Percentiles rank a stretch among this genome's conserved stretches.
phyloP scores from a whole-genome alignment of 768 basidiomycete species.

The Erythrobasidium yunnanense region DNA sequence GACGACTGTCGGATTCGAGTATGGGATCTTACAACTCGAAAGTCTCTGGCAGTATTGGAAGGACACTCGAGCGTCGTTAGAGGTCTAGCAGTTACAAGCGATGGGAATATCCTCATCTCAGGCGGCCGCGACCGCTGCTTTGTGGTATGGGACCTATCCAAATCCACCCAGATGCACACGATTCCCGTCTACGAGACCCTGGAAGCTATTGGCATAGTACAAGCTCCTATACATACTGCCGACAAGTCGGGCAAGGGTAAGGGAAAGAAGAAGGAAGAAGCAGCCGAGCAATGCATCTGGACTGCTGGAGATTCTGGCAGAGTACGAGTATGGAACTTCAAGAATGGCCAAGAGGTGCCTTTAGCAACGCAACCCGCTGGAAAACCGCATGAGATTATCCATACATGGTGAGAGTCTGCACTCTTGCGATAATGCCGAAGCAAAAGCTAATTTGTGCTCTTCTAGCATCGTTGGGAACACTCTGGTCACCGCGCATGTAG shows the following conservation, averaged over 20 bases:
- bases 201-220: constrained; percentile 35
- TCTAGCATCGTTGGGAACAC: constrained; percentile 15
- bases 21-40: constrained; percentile 69
- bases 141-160: constrained; percentile 72
- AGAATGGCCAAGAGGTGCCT: constrained; percentile 54
- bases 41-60: constrained; percentile 68
- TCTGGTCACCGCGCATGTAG: constrained; percentile 75
- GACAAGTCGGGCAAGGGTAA: constrained; percentile 40
- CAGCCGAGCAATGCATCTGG: constrained; percentile 46
- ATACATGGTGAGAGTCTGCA: constrained; percentile 59
- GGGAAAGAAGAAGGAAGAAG: constrained; percentile 36
- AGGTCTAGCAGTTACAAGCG: constrained; percentile 68
- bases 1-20: constrained; percentile 86
- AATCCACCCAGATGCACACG: constrained; percentile 46
- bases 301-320: constrained; percentile 85
- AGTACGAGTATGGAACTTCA: constrained; percentile 73
- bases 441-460: background rate
- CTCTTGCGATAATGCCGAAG: background rate
- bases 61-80: constrained; percentile 92
- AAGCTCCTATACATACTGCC: constrained; percentile 11
- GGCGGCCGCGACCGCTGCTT: constrained; percentile 89
- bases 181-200: constrained; percentile 40
- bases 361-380: constrained; percentile 40
- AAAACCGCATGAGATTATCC: constrained; percentile 62
- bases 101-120: constrained; percentile 80